phyloP scores from a whole-genome alignment of 805 yeast species.

The Starmerella tilneyi region DNA sequence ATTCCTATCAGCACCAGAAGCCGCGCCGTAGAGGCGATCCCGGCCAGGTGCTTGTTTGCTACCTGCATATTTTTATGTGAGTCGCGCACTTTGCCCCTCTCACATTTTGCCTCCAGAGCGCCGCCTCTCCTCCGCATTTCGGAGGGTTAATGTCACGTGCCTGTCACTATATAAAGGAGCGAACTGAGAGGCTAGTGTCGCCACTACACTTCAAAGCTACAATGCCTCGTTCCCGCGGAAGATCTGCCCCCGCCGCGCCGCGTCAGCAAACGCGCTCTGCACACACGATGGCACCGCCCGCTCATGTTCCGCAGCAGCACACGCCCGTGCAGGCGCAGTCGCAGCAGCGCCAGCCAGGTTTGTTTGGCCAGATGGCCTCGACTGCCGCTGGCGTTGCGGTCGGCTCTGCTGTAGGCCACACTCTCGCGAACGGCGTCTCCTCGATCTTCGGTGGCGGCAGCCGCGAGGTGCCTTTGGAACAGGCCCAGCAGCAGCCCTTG shows the following conservation, averaged over 20 bases:
- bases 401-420: slow-evolving; percentile 95
- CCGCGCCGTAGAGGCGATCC: too few relatives aligned
- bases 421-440: slow-evolving; percentile 88
- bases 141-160: too few relatives aligned
- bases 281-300: slow-evolving; percentile 46
- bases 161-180: too few relatives aligned
- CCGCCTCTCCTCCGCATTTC: too few relatives aligned
- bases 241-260: slow-evolving; percentile 31
- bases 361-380: slow-evolving; percentile 94
- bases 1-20: too few relatives aligned
- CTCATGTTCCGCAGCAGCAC: slow-evolving; percentile 40
- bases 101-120: too few relatives aligned
- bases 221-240: slow-evolving; percentile 38
- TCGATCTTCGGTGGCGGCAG: slow-evolving; percentile 78
- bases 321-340: slow-evolving; percentile 41
- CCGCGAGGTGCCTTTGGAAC: slow-evolving; percentile 41
- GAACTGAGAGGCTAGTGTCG: too few relatives aligned
- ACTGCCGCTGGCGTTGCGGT: slow-evolving; percentile 99
- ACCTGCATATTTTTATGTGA: too few relatives aligned
- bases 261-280: slow-evolving; percentile 28
- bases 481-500: slow-evolving; percentile 39
- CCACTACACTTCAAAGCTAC: too few relatives aligned
- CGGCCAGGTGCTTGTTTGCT: too few relatives aligned
- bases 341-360: slow-evolving; percentile 52
- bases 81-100: too few relatives aligned